Conservation (phyloP, 2,329 filamentous ascomycete species). For the Setomelanomma holmii region DNA sequence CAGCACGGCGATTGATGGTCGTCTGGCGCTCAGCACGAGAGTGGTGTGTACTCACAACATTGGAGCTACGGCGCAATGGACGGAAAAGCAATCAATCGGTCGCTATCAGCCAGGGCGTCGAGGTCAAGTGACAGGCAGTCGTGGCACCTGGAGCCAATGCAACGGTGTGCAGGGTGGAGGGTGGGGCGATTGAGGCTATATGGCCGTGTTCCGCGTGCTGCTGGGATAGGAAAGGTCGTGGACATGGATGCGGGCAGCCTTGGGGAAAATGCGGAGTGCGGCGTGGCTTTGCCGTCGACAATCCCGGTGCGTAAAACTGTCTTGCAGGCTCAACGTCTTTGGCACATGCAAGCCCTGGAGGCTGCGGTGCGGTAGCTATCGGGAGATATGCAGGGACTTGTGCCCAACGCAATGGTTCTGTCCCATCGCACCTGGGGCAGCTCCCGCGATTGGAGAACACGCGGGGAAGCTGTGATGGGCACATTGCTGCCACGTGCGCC, state of each 20-base stretch:
- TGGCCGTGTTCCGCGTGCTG: background rate
- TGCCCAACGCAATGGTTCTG: background rate
- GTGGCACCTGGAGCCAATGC: conserved; percentile 2
- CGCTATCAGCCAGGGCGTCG: conserved; percentile 3
- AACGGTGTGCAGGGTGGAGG: background rate
- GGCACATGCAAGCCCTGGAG: background rate
- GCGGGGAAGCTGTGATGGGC: conserved; percentile 4
- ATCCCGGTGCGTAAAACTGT: background rate
- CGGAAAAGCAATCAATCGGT: conserved; percentile 23
- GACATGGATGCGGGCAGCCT: background rate
- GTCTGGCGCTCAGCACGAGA: conserved; percentile 16
- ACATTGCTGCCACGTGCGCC: background rate
- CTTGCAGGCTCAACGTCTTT: background rate
- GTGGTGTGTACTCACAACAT: conserved; percentile 46
- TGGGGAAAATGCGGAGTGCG: conserved; percentile 5
- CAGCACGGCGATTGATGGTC: conserved; percentile 34
- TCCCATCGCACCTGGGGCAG: background rate
- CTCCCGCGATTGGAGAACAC: conserved; percentile 1
- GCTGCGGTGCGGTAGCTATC: background rate
- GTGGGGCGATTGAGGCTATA: background rate
- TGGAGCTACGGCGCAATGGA: conserved; percentile 36
- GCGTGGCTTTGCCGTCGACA: conserved; percentile 2
- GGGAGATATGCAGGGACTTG: background rate
- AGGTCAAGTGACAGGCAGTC: conserved; percentile 18
- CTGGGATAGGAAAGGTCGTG: background rate